Percentiles rank a stretch among this genome's conserved stretches.
Evolutionary conservation across 257 asterid species (phyloP).

Genomic region (Nicotiana attenuata): DNA sequence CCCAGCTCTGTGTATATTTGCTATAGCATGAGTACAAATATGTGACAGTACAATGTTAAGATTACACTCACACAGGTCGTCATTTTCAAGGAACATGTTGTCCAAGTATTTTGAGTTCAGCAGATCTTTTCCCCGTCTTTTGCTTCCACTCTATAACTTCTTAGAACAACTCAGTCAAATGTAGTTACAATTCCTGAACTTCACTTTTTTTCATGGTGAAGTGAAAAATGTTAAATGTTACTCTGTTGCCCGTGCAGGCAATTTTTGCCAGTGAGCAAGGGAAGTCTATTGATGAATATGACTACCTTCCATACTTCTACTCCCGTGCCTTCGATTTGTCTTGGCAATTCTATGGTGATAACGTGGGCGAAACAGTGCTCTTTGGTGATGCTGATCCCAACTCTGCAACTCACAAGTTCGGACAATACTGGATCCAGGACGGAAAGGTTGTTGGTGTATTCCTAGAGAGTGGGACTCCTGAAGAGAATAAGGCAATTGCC

Average conservation of each 20-base stretch:
- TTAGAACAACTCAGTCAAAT: background rate
- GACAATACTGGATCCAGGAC: conserved; percentile 81
- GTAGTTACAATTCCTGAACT: background rate
- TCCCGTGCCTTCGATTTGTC: conserved; percentile 84
- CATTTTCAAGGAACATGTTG: background rate
- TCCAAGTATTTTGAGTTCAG: background rate
- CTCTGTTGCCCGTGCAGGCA: conserved; percentile 45
- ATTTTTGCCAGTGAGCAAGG: conserved; percentile 65
- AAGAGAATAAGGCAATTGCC: conserved; percentile 81
- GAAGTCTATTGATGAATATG: conserved; percentile 56
- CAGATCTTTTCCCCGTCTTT: background rate
- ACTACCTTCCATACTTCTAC: conserved; percentile 86
- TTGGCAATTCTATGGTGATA: conserved; percentile 94
- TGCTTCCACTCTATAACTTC: background rate
- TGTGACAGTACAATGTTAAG: background rate
- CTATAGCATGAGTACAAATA: background rate
- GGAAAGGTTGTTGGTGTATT: conserved; percentile 81
- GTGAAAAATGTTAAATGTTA: background rate
- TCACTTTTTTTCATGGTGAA: background rate
- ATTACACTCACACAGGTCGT: background rate
- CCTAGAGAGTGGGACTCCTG: conserved; percentile 83
- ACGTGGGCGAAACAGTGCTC: conserved; percentile 63
- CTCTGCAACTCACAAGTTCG: conserved; percentile 76
- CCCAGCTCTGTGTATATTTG: background rate
- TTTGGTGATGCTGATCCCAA: conserved; percentile 70